phyloP scores from a whole-genome alignment of 352 stramenopile genomes.

The Phytophthora rubi region DNA sequence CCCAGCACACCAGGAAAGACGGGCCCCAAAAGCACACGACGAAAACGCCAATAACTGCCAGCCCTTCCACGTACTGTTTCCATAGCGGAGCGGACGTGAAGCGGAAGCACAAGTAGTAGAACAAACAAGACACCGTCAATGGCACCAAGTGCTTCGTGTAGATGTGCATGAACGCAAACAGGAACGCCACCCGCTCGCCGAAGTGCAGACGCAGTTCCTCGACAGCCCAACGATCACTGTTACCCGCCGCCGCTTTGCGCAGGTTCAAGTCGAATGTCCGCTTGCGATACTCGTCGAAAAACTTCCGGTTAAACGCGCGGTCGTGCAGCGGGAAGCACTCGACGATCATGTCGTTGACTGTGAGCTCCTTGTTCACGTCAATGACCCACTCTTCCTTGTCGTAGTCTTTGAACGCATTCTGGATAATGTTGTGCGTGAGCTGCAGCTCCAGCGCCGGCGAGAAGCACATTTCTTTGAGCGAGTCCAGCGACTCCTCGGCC shows the following conservation, averaged over 20 bases:
- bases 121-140: slow-evolving; percentile 61
- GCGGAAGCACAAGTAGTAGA: slow-evolving; percentile 84
- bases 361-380: slow-evolving; percentile 86
- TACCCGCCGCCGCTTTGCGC: slow-evolving; percentile 71
- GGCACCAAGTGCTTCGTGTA: slow-evolving; percentile 89
- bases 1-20: slow-evolving; percentile 85
- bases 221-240: slow-evolving; percentile 86
- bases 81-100: slow-evolving; percentile 64
- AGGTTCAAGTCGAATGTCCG: slow-evolving; percentile 79
- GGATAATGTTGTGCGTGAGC: slow-evolving; percentile 90
- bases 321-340: slow-evolving; percentile 88
- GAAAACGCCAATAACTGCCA: slow-evolving; percentile 71
- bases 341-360: slow-evolving; percentile 75
- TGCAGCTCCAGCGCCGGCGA: slow-evolving; percentile 86
- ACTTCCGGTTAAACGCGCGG: slow-evolving; percentile 86
- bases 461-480: slow-evolving; percentile 86
- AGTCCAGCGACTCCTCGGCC: slow-evolving; percentile 80
- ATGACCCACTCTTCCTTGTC: slow-evolving; percentile 90
- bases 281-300: slow-evolving; percentile 89
- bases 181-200: slow-evolving; percentile 87
- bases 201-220: slow-evolving; percentile 89
- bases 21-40: slow-evolving; percentile 86
- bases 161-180: slow-evolving; percentile 92
- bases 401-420: slow-evolving; percentile 87
- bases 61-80: slow-evolving; percentile 75